Percentiles rank a stretch among this genome's conserved stretches.
Conservation (phyloP, 176 grass and related monocot species). For the Carex kokanica region DNA sequence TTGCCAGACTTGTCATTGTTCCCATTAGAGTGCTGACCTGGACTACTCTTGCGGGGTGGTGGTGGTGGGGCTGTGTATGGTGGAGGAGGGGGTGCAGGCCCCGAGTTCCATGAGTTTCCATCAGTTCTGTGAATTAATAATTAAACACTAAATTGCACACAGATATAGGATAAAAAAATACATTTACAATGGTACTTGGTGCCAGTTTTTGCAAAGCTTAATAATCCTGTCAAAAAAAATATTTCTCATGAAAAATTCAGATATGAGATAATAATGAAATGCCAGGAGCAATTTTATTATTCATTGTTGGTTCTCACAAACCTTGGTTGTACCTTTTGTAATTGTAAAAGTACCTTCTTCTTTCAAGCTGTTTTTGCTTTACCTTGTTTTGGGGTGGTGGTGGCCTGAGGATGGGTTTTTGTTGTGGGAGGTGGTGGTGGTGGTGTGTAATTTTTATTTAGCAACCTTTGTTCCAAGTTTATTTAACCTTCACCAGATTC, state of each 20-base stretch:
- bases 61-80: constrained; percentile 76
- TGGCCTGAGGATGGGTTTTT: background rate
- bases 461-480: background rate
- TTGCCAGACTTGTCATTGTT: constrained; percentile 35
- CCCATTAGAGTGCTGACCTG: constrained; percentile 46
- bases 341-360: background rate
- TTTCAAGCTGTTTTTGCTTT: background rate
- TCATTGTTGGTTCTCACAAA: background rate
- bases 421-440: background rate
- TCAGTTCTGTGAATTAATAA: constrained; percentile 56
- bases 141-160: background rate
- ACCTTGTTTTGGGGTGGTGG: background rate
- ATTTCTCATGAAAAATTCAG: background rate
- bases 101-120: constrained; percentile 85
- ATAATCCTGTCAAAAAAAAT: background rate
- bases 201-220: background rate
- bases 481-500: constrained; percentile 1
- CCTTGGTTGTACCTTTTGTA: background rate
- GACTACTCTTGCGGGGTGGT: constrained; percentile 45
- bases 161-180: background rate
- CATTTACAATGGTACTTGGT: background rate
- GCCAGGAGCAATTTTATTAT: background rate
- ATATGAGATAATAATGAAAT: background rate
- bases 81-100: constrained; percentile 80
- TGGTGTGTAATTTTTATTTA: background rate